Evolutionary conservation across 352 stramenopile species (phyloP).

Genomic region (Globisporangium solare): DNA sequence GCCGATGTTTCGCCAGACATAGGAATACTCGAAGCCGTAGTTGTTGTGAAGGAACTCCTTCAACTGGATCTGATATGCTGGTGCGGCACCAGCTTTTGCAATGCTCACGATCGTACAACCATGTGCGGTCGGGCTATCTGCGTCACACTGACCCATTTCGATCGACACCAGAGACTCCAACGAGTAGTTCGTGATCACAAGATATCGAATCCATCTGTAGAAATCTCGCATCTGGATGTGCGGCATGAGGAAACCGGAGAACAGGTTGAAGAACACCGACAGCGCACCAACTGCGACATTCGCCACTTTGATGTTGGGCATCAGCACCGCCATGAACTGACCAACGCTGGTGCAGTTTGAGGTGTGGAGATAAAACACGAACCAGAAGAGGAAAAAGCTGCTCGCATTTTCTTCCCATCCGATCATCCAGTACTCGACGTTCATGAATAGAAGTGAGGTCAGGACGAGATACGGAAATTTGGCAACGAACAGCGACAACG

Average conservation of each 20-base stretch:
- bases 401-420: slow-evolving; percentile 23
- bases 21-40: slow-evolving; percentile 23
- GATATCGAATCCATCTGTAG: slow-evolving; percentile 42
- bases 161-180: slow-evolving; percentile 20
- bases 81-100: too few species aligned
- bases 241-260: slow-evolving; percentile 35
- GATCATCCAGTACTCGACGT: slow-evolving; percentile 43
- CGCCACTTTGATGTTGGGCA: slow-evolving; percentile 47
- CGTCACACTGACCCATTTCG: too few species aligned
- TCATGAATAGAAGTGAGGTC: slow-evolving; percentile 26
- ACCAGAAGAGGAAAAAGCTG: slow-evolving; percentile 36
- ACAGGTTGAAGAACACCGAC: slow-evolving; percentile 45
- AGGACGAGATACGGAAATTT: slow-evolving; percentile 39
- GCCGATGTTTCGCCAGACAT: slow-evolving; percentile 22
- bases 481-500: slow-evolving; percentile 31
- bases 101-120: too few species aligned
- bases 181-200: slow-evolving; percentile 35
- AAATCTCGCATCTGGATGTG: slow-evolving; percentile 26
- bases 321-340: slow-evolving; percentile 42
- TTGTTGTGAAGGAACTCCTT: slow-evolving; percentile 12
- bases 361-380: slow-evolving; percentile 41
- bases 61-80: slow-evolving; percentile 21
- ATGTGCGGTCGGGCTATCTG: too few species aligned
- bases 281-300: slow-evolving; percentile 43
- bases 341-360: slow-evolving; percentile 32